These are phyloP conservation scores for Calvatia gigantea DNA, from an alignment of 768 basidiomycete species.

Conservation along the genomic window DNA sequence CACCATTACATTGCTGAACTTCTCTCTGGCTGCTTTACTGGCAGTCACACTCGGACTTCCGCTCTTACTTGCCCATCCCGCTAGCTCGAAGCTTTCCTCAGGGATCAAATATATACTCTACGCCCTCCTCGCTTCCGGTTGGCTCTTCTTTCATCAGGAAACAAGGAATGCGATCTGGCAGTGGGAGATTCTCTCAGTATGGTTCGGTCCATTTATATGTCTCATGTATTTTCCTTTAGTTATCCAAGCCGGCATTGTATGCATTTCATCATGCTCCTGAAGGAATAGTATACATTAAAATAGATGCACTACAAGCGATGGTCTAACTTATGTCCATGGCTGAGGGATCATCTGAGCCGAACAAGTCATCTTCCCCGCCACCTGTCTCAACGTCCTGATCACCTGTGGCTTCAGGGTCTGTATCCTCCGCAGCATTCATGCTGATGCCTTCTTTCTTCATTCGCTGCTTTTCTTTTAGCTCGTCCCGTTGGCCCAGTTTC, in stretches of 20 bases:
- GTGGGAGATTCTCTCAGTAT: slow-evolving; percentile 77
- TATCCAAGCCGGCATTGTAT: slow-evolving; percentile 65
- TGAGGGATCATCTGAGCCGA: slow-evolving; percentile 48
- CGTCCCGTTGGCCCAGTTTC: slow-evolving; percentile 77
- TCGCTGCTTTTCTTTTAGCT: slow-evolving; percentile 72
- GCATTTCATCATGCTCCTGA: slow-evolving; percentile 32
- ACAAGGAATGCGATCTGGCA: slow-evolving; percentile 58
- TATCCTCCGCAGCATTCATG: slow-evolving; percentile 35
- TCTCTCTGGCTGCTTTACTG: slow-evolving; percentile 78
- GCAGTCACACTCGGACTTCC: slow-evolving; percentile 65
- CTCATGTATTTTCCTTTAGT: slow-evolving; percentile 75
- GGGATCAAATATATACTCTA: slow-evolving; percentile 35
- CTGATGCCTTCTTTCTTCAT: slow-evolving; percentile 65
- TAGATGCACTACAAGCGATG: background rate
- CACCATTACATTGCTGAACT: slow-evolving; percentile 85
- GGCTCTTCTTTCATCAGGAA: slow-evolving; percentile 47
- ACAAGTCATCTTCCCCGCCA: slow-evolving; percentile 36
- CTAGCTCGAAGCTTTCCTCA: slow-evolving; percentile 20
- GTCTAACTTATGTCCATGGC: slow-evolving; percentile 24
- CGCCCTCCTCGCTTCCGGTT: slow-evolving; percentile 48
- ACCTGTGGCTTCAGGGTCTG: slow-evolving; percentile 31
- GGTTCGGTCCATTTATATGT: slow-evolving; percentile 82
- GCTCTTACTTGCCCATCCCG: slow-evolving; percentile 43
- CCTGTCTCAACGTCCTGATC: slow-evolving; percentile 29
- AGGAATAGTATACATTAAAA: slow-evolving; percentile 8